Evolutionary conservation across 768 basidiomycete genomes (phyloP).

Genomic region (Pleurotus ostreatus): DNA sequence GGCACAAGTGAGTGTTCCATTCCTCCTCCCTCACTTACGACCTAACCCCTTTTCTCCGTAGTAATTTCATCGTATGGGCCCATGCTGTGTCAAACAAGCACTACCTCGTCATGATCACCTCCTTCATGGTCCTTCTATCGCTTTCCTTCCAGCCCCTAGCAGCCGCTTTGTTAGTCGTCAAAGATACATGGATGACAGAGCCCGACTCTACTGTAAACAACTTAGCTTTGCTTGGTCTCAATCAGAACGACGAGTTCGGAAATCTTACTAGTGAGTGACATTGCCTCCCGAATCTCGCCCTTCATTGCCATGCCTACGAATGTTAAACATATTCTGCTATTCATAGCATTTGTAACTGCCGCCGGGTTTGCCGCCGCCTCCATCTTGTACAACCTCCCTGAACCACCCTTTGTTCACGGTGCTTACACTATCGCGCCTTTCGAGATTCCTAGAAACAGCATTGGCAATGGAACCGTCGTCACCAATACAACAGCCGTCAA

Average conservation of each 20-base stretch:
- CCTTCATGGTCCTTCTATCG: constrained; percentile 43
- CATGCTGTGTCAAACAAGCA: constrained; percentile 42
- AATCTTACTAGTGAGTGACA: constrained; percentile 41
- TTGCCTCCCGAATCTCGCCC: not conserved
- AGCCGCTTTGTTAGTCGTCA: constrained; percentile 44
- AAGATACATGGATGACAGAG: constrained; percentile 36
- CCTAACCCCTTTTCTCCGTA: constrained; percentile 13
- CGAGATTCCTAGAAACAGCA: constrained; percentile 32
- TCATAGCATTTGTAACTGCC: constrained; percentile 47
- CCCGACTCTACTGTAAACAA: constrained; percentile 38
- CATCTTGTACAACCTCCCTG: constrained; percentile 39
- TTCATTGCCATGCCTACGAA: not conserved
- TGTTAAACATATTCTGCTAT: not conserved
- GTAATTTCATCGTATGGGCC: constrained; percentile 46
- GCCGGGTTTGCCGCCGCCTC: constrained; percentile 51
- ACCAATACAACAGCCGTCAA: constrained; percentile 47
- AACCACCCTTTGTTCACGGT: constrained; percentile 41
- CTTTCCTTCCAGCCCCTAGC: constrained; percentile 50
- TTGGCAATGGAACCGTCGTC: constrained; percentile 41
- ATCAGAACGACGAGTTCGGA: constrained; percentile 38
- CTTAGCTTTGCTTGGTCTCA: constrained; percentile 35
- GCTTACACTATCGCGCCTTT: constrained; percentile 45
- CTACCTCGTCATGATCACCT: constrained; percentile 45
- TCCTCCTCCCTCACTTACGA: not conserved
- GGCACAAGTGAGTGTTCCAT: constrained; percentile 33